Base-by-base conservation (phyloP, 495 filamentous ascomycete species). In the Penicillium paradoxum region DNA sequence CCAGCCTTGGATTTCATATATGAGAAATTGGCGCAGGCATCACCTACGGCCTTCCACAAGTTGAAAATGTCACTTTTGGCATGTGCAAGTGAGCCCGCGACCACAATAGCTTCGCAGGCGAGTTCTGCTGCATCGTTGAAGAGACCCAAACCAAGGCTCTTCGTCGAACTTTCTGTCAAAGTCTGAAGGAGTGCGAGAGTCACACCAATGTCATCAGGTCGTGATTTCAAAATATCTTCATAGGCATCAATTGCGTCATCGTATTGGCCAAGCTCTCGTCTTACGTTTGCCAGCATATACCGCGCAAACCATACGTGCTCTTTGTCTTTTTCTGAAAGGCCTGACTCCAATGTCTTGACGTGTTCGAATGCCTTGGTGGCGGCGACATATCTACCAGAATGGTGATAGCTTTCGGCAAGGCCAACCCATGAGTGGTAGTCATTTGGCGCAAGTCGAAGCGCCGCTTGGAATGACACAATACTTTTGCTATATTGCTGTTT, bases 371-470 rank as follows among this genome's bases (percentile, higher is more conserved):
- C 89, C 63, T 91, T 93, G n/a, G 85, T 88, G 1, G 93, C 91
- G 10, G 93, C 89, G 53, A 95, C 87, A 57, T 92, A 95, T 52
- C 91, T 76, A 8, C 93, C 93, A 10, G 91, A 95, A 53, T 91
- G 90, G 62, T 96, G 88, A 62, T 99, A 97, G 60, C 89, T 90
- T 71, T 98, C 93, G 13, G 92, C 93, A 9, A 99, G 79, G 10
- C 93, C 95, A 15, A 99, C 86, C 87, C 92, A 99, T 10, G 88
- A 91, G 67, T 97, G 84, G 58, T 97, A 97, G 58, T 96, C 89
- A 34, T 80, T 72, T 3, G 92, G 90, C 5, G 85, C 79, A 34
- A 91, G 86, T 42, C 92, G 75, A 14, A 97, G 75, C n/a, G 93
- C 91, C 8, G 87, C 81, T 61, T 97, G 89, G 65, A 96, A 99